Evolutionary conservation across 371 early-diverging fungal genomes (phyloP).

Genomic region (Rhizopus arrhizus): DNA sequence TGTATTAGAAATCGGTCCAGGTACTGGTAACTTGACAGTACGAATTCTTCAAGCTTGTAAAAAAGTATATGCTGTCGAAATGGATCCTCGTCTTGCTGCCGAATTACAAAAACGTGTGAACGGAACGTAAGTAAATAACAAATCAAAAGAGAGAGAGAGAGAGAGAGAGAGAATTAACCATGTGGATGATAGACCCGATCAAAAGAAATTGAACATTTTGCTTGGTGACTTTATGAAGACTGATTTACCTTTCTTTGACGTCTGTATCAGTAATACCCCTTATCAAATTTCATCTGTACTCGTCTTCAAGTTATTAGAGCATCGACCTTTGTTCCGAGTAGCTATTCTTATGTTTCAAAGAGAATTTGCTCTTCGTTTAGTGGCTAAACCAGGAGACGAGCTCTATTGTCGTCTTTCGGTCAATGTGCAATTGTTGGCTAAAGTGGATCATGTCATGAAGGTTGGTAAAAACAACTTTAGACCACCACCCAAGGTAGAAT

Average conservation of each 20-base stretch:
- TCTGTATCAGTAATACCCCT: constrained; percentile 99
- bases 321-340: constrained; percentile 90
- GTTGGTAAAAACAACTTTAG: constrained; percentile 98
- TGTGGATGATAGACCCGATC: constrained; percentile 60
- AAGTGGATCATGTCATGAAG: constrained; percentile 98
- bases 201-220: constrained; percentile 91
- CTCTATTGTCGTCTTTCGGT: constrained; percentile 97
- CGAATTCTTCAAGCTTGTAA: constrained; percentile 95
- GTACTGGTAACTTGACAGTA: constrained; percentile 99
- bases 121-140: constrained; percentile 71
- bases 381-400: constrained; percentile 94
- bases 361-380: constrained; percentile 98
- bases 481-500: constrained; percentile 98
- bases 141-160: background rate
- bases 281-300: constrained; percentile 98
- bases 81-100: constrained; percentile 97
- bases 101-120: constrained; percentile 98
- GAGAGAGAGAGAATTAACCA: background rate
- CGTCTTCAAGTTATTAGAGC: constrained; percentile 95
- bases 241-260: constrained; percentile 98
- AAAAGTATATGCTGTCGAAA: constrained; percentile 95
- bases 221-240: constrained; percentile 98
- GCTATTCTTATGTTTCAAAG: constrained; percentile 99
- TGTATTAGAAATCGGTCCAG: constrained; percentile 99
- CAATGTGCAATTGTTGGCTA: constrained; percentile 96